These are phyloP conservation scores for Coemansia sp. DNA, from an alignment of 192 early-diverging fungal species.

Conservation along the genomic window DNA sequence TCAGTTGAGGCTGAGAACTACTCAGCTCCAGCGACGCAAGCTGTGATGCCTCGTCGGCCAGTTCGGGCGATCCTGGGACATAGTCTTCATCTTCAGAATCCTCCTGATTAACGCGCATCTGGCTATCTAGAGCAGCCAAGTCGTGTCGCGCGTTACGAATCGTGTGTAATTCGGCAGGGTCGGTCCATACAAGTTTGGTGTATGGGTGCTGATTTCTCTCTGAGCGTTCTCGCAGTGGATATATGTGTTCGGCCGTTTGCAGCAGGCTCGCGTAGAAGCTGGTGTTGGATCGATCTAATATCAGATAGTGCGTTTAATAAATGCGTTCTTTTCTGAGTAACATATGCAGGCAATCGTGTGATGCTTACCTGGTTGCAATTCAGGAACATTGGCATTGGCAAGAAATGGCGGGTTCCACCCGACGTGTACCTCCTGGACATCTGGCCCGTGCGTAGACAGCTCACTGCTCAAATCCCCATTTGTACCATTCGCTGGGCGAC, in stretches of 20 bases:
- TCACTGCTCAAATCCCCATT: not conserved
- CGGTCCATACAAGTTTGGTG: slow-evolving; percentile 51
- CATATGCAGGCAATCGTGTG: not conserved
- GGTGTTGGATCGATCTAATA: not conserved
- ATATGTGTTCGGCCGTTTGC: slow-evolving; percentile 17
- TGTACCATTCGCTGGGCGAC: not conserved
- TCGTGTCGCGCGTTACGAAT: slow-evolving; percentile 11
- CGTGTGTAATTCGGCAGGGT: slow-evolving; percentile 23
- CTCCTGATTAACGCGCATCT: slow-evolving; percentile 13
- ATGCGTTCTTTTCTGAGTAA: not conserved
- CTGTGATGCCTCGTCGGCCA: slow-evolving; percentile 19
- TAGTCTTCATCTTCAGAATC: slow-evolving; percentile 50
- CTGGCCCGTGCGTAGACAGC: not conserved
- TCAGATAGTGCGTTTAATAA: not conserved
- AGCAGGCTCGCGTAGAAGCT: slow-evolving; percentile 8
- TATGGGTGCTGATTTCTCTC: slow-evolving; percentile 52
- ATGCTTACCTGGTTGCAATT: not conserved
- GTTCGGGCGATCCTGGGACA: slow-evolving; percentile 31
- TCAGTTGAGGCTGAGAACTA: slow-evolving; percentile 1
- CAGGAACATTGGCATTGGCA: not conserved
- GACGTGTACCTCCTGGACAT: not conserved
- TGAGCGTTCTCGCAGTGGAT: slow-evolving; percentile 40
- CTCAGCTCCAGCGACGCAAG: not conserved
- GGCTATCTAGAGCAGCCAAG: slow-evolving; percentile 12
- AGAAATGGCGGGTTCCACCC: slow-evolving; percentile 11